Base-by-base conservation (phyloP, 1,284 basidiomycete genomes). In the Hemileia vastatrix region DNA sequence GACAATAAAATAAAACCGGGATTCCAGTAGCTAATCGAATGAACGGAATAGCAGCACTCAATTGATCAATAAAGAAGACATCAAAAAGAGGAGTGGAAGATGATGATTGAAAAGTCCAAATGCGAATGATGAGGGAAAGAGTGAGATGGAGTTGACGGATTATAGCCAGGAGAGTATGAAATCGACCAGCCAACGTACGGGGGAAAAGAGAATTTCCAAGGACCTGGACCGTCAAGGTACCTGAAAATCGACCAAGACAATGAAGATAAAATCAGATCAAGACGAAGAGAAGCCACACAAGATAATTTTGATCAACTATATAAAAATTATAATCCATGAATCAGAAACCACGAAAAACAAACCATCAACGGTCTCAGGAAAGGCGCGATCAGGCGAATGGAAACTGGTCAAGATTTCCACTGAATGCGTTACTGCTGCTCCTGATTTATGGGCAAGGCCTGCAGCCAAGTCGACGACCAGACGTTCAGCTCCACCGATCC, bases 401-500 rank as follows among this genome's bases (percentile, higher is more conserved):
- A 95, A 84, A 0, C 90, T 94, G 0, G 95, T 98, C 77, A 93
- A 95, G 54, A 98, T 84, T 70, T 86, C 83, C n/a, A 98, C 88
- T 0, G 82, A 79, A 75, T 97, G 92, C n/a, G n/a, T n/a, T n/a
- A n/a, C n/a, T n/a, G n/a, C n/a, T n/a, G n/a, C n/a, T 0, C 93
- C 94, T 2, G 85, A 81, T 8, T 82, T 79, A 75, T 96, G 87
- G n/a, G n/a, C n/a, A 13, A 98, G 79, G 1, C 89, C 86, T 0
- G 94, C 80, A 0, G 94, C 93, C 15, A 92, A 90, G 76, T 98
- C 94, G n/a, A 97, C 92, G 1, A 98, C 85, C 6, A 97, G 82
- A 49, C 92, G 82, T 77, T 98, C 94, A 0, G 94, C 94, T 11
- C 94, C 94, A 88, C 93, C 93, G 58, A 96, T 94, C 55, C 93